Conservation (phyloP, 2,329 filamentous ascomycete genomes). For the Calonectria leucothoes region DNA sequence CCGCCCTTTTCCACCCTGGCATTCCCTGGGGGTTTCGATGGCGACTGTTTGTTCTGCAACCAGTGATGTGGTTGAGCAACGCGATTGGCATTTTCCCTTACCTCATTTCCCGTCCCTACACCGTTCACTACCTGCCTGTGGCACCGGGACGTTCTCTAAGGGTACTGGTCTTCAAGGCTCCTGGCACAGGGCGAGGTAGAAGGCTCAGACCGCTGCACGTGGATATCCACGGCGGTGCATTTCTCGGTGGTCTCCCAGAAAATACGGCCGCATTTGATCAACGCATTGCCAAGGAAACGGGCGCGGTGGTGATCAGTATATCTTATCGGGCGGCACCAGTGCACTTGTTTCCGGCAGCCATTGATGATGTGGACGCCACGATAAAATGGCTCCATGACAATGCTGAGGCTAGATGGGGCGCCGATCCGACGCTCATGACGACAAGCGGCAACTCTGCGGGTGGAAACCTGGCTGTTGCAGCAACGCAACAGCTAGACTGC, state of each 20-base stretch:
- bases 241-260: constrained; percentile 57
- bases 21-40: constrained; percentile 55
- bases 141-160: constrained; percentile 40
- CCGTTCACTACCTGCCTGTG: constrained; percentile 48
- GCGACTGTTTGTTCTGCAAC: constrained; percentile 57
- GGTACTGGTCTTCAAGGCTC: constrained; percentile 49
- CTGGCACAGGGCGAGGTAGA: constrained; percentile 25
- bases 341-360: constrained; percentile 58
- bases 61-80: constrained; percentile 52
- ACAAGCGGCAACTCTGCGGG: constrained; percentile 58
- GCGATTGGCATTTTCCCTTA: constrained; percentile 49
- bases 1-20: constrained; percentile 49
- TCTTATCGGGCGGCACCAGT: constrained; percentile 65
- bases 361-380: constrained; percentile 60
- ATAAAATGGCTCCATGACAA: constrained; percentile 54
- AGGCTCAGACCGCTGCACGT: constrained; percentile 55
- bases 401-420: constrained; percentile 48
- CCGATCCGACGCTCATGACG: constrained; percentile 54
- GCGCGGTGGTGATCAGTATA: constrained; percentile 59
- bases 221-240: constrained; percentile 57
- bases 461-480: constrained; percentile 55
- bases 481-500: constrained; percentile 39
- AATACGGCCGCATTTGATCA: constrained; percentile 48
- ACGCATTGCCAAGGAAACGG: constrained; percentile 50
- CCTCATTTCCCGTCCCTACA: constrained; percentile 50